Evolutionary conservation across 1,284 basidiomycete genomes (phyloP), one percentile per base, ranked within the genome.

Genomic region (Sphaerobolus stellatus): DNA sequence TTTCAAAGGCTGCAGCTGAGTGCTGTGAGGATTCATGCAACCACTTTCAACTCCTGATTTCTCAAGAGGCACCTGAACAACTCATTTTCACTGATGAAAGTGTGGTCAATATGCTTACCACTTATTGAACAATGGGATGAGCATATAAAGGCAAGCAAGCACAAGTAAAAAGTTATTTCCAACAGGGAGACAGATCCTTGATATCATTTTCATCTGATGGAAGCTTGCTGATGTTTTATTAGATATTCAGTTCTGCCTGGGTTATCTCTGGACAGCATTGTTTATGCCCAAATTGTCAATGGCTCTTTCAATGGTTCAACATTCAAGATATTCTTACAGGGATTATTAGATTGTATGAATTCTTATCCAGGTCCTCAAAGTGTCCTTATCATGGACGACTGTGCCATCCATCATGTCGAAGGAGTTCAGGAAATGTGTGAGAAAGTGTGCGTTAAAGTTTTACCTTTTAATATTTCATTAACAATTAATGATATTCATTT

Each of bases 381-480:
- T 49, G 56, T 66, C 16, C 44, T 68, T 43, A 48, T 68, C 11
- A 61, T 67, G 53, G 66, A 69, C 56, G 67, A 68, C 52, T 63
- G 61, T 30, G 24, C 52, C 1, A 69, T 69, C n/a, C 66, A 68
- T 53, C 60, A 68, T 45, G 52, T 54, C 20, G 52, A 59, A 20
- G 58, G 59, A 18, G 49, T 68, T 6, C 52, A 52, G 6, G 36
- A 58, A 14, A 58, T 66, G 51, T 55, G 67, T 24, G 61, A 61
- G 44, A 58, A 34, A 25, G 31, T 43, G 53, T 63, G 52, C 24
- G 56, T 58, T 18, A 2, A 40, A 24, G 4, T n/a, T n/a, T 38
- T 11, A 7, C 6, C 38, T 29, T 28, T n/a, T n/a, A n/a, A n/a
- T 36, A n/a, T 50, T n/a, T n/a, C n/a, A n/a, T n/a, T n/a, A n/a